Base-by-base conservation (phyloP, 1,284 basidiomycete species). In the Cystobasidium sp. region DNA sequence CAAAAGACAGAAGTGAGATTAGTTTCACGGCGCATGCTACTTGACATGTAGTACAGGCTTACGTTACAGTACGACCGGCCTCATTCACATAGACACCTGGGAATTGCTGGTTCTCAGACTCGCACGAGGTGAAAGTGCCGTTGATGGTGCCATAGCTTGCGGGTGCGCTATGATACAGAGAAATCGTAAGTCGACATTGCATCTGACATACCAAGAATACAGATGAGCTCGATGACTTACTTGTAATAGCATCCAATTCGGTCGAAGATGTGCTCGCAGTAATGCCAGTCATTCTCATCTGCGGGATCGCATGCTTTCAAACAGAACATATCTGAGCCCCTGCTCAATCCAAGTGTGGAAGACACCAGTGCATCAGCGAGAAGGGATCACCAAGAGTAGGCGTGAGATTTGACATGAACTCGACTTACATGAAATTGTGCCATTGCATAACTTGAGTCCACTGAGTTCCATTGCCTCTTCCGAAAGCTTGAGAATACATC, bases 231-330 rank as follows among this genome's bases (percentile, higher is more conserved):
- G 1, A 31, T 5, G 5, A 44, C 66, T 47, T 41, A 59, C 66
- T 68, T 68, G 53, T 68, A 68, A 46, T 59, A 59, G 68, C 68
- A 70, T 47, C 68, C 65, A 47, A 71, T 65, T 10, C 70, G 55
- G 73, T 78, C 78, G 20, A 73, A 78, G 68, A 79, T 77, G 67
- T 79, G 78, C 68, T 78, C 73, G 76, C 73, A 75, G 69, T 67
- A 51, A 39, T 49, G 56, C 46, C 65, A 73, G 44, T 43, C 53
- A 20, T 59, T 63, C 6, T 43, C 55, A 64, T 71, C 69, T 8
- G 31, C 61, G 22, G 69, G 69, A 39, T 71, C 61, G 41, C 69
- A 71, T 24, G 69, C 69, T 61, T 71, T 71, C n/a, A 71, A 46
- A 62, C 70, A 73, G 70, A 73, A 73, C 70, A 73, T 66, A 51